These are phyloP conservation scores for Emydomyces testavorans DNA, from an alignment of 2,329 filamentous ascomycete species.

Conservation along the genomic window DNA sequence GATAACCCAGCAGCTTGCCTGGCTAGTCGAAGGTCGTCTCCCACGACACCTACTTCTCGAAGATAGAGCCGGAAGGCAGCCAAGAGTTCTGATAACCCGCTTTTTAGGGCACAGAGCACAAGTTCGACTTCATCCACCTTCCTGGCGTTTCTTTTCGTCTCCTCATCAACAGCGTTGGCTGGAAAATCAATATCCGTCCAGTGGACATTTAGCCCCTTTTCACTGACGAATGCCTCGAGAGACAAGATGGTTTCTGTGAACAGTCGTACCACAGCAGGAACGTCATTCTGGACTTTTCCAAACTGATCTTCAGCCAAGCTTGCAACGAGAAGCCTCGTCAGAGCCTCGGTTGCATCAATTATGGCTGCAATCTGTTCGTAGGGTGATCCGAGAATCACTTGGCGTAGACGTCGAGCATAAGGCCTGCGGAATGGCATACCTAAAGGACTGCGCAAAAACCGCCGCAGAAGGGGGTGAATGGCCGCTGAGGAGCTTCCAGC, in stretches of 20 bases:
- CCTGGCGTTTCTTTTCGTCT: conserved; percentile 27
- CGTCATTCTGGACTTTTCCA: conserved; percentile 74
- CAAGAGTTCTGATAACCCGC: conserved; percentile 54
- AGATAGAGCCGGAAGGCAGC: conserved; percentile 63
- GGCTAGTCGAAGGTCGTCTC: conserved; percentile 61
- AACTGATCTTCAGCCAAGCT: conserved; percentile 71
- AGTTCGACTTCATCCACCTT: conserved; percentile 55
- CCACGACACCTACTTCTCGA: conserved; percentile 55
- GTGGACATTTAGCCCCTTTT: conserved; percentile 44
- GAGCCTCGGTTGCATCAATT: conserved; percentile 57
- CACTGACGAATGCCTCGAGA: conserved; percentile 54
- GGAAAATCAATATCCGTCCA: conserved; percentile 64
- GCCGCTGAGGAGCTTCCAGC: conserved; percentile 40
- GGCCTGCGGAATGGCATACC: conserved; percentile 60
- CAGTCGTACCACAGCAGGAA: conserved; percentile 60
- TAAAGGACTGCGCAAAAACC: conserved; percentile 42
- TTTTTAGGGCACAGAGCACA: conserved; percentile 53
- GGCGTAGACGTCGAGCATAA: conserved; percentile 53
- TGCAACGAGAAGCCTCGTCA: conserved; percentile 57
- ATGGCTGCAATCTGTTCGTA: conserved; percentile 58
- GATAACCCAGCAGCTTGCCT: conserved; percentile 45
- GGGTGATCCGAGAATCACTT: conserved; percentile 61
- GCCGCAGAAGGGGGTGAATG: conserved; percentile 39
- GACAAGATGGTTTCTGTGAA: conserved; percentile 58
- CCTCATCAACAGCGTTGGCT: conserved; percentile 25